phyloP scores from a whole-genome alignment of 2,329 filamentous ascomycete species.

The Paraphaeosphaeria minitans region DNA sequence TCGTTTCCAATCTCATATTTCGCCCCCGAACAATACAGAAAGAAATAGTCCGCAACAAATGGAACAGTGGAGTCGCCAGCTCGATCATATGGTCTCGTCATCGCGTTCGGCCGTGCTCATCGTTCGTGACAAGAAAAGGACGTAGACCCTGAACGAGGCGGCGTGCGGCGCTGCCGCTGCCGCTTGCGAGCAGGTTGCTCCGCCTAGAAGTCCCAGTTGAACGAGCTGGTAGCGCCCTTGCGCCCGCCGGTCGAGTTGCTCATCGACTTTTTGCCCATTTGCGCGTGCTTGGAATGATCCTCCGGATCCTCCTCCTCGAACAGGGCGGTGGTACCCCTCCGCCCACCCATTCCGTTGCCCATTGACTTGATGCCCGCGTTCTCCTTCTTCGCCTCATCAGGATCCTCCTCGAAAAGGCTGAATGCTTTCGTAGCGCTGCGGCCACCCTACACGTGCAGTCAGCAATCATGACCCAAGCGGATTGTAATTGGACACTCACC shows the following conservation, averaged over 20 bases:
- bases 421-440: constrained; percentile 46
- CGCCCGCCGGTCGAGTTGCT: constrained; percentile 50
- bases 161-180: not conserved
- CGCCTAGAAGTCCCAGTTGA: constrained; percentile 38
- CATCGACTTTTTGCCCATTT: constrained; percentile 31
- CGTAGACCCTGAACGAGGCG: not conserved
- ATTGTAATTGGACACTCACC: not conserved
- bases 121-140: not conserved
- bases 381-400: constrained; percentile 15
- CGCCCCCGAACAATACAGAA: not conserved
- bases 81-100: not conserved
- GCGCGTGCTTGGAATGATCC: not conserved
- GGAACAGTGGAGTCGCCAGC: not conserved
- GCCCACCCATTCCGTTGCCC: constrained; percentile 50
- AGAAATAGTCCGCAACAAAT: not conserved
- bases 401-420: constrained; percentile 44
- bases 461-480: not conserved
- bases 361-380: constrained; percentile 31
- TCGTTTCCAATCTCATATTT: too few relatives aligned
- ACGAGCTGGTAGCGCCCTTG: constrained; percentile 35
- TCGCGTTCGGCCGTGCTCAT: constrained; percentile 5
- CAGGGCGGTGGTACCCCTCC: constrained; percentile 34
- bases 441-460: constrained; percentile 32
- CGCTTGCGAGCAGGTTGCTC: not conserved
- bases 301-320: constrained; percentile 29